phyloP scores from a whole-genome alignment of 371 early-diverging fungal genomes.

The Rhizopus delemar region DNA sequence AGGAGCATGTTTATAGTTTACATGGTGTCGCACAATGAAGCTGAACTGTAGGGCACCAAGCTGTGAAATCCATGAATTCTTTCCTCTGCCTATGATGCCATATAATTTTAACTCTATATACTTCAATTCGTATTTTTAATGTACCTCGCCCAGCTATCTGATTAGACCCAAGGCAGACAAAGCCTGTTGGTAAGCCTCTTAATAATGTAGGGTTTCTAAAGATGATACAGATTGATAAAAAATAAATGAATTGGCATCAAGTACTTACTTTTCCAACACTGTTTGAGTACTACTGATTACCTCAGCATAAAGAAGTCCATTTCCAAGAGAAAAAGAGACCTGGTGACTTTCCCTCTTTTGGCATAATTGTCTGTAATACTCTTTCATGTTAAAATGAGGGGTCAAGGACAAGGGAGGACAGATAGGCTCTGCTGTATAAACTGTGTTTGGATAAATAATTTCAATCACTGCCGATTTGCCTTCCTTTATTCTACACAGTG shows the following conservation, averaged over 20 bases:
- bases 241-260: not conserved
- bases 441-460: slow-evolving; percentile 15
- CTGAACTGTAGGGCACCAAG: slow-evolving; percentile 86
- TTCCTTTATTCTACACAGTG: slow-evolving; percentile 13
- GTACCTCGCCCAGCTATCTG: slow-evolving; percentile 80
- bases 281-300: slow-evolving; percentile 88
- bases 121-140: not conserved
- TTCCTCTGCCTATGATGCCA: slow-evolving; percentile 57
- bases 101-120: not conserved
- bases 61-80: slow-evolving; percentile 92
- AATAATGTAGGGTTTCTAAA: slow-evolving; percentile 67
- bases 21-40: slow-evolving; percentile 64
- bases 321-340: slow-evolving; percentile 58
- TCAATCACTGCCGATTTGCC: slow-evolving; percentile 12
- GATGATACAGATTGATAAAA: not conserved
- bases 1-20: slow-evolving; percentile 50
- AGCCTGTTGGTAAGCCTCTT: slow-evolving; percentile 69
- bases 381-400: slow-evolving; percentile 44
- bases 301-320: slow-evolving; percentile 73
- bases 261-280: slow-evolving; percentile 73
- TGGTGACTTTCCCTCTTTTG: slow-evolving; percentile 15
- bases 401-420: slow-evolving; percentile 30
- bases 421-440: slow-evolving; percentile 23
- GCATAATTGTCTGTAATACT: slow-evolving; percentile 43
- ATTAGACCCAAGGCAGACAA: slow-evolving; percentile 74